A percentile compares a stretch with the other conserved stretches of the same genome.
These are phyloP conservation scores for Chlorella sorokiniana DNA, from an alignment of 139 green algal species.

Conservation along the genomic window DNA sequence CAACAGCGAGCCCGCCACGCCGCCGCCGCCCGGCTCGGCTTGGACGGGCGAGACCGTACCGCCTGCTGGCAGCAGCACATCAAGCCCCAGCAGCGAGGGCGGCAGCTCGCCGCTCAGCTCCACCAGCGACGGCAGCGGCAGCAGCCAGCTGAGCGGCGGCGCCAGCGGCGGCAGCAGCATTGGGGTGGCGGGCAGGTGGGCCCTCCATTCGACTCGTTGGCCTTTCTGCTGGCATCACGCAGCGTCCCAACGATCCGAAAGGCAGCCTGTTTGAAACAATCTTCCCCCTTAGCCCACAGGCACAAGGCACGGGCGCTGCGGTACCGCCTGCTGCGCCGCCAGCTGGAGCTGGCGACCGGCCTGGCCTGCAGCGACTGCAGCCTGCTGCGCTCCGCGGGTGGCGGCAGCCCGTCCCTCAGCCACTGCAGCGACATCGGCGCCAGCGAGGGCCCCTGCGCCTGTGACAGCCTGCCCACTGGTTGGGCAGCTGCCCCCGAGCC, in stretches of 20 bases:
- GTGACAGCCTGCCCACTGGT: too few relatives aligned
- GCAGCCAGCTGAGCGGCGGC: background rate
- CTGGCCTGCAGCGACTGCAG: background rate
- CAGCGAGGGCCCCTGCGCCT: too few relatives aligned
- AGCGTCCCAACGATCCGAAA: too few relatives aligned
- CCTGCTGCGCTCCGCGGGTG: too few relatives aligned
- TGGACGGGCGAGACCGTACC: background rate
- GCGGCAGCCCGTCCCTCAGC: background rate
- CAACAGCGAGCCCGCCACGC: too few relatives aligned
- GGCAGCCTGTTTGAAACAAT: too few relatives aligned
- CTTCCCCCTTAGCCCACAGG: background rate
- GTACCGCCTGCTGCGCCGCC: slow-evolving; percentile 25
- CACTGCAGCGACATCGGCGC: background rate
- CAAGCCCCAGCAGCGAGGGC: background rate
- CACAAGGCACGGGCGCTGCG: slow-evolving; percentile 27
- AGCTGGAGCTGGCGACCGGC: background rate
- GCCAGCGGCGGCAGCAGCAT: slow-evolving; percentile 8
- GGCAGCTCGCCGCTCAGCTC: background rate
- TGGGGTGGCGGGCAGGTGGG: slow-evolving; percentile 17
- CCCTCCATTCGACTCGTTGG: background rate
- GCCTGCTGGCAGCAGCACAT: too few relatives aligned
- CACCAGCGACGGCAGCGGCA: background rate
- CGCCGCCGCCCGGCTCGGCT: too few relatives aligned
- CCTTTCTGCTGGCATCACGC: background rate
- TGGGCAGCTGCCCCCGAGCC: too few relatives aligned